phyloP scores from a whole-genome alignment of 179 eudicot genomes.

The Sideroxylon spinosum region DNA sequence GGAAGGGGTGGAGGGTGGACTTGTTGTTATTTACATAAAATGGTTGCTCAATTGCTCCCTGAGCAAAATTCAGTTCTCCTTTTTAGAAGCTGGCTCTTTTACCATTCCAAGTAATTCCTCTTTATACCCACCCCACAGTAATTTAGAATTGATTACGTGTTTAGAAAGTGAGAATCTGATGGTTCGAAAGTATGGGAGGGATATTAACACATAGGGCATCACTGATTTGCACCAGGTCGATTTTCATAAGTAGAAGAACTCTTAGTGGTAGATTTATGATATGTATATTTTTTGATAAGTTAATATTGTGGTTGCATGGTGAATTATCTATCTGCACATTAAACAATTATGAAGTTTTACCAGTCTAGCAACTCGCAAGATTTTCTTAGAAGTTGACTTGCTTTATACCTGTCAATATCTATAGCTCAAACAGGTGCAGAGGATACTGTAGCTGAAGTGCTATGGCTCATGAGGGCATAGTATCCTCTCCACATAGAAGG shows the following conservation, averaged over 20 bases:
- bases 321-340: not conserved
- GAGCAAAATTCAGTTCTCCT: not conserved
- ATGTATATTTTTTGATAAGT: not conserved
- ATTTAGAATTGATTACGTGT: not conserved
- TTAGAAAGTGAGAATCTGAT: not conserved
- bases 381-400: not conserved
- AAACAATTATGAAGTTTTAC: not conserved
- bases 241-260: not conserved
- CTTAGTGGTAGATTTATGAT: not conserved
- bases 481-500: conserved; percentile 28
- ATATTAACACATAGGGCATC: not conserved
- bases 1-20: not conserved
- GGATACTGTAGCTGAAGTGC: not conserved
- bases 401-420: not conserved
- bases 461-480: conserved; percentile 11
- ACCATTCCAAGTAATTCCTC: not conserved
- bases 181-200: not conserved
- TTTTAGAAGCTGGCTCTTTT: not conserved
- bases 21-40: not conserved
- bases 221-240: not conserved
- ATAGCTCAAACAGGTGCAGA: not conserved
- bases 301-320: no score
- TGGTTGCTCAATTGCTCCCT: not conserved
- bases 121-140: not conserved
- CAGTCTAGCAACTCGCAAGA: not conserved